Percentiles rank a stretch among this genome's conserved stretches.
phyloP scores from a whole-genome alignment of 257 asterid species.

The Solanum chiquidenum region DNA sequence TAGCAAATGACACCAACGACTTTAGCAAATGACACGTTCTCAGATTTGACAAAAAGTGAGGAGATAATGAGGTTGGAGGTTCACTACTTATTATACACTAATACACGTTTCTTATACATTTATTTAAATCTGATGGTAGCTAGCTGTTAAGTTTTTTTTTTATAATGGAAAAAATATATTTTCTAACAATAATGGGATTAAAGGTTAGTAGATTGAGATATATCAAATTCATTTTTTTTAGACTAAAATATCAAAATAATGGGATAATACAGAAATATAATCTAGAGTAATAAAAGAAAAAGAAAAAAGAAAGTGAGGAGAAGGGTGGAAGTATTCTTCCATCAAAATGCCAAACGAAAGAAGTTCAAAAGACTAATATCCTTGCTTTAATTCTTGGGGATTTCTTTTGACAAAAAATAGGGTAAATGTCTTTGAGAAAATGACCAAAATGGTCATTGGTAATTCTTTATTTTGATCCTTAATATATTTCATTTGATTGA shows the following conservation, averaged over 20 bases:
- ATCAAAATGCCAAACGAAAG: background rate
- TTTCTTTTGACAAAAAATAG: background rate
- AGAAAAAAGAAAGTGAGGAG: background rate
- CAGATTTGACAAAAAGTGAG: background rate
- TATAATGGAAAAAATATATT: too few species aligned
- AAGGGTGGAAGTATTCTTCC: background rate
- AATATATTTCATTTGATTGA: too few species aligned
- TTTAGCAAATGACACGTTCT: background rate
- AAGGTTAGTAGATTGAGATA: too few species aligned
- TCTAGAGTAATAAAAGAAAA: background rate
- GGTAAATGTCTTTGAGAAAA: background rate
- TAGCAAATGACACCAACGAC: background rate
- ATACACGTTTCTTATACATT: background rate
- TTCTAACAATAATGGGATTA: too few species aligned
- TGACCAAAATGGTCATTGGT: too few species aligned
- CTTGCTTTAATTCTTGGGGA: background rate
- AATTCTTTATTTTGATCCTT: too few species aligned
- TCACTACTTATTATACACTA: background rate
- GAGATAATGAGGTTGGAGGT: background rate
- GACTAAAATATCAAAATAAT: background rate
- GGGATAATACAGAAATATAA: background rate
- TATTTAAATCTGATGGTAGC: background rate
- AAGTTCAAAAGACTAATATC: background rate
- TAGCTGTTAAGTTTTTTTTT: fast-evolving
- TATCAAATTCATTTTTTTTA: background rate